Percentiles rank a stretch among this genome's conserved stretches.
Evolutionary conservation across 345 rosid genomes (phyloP).

Genomic region (Eutrema japonicum): DNA sequence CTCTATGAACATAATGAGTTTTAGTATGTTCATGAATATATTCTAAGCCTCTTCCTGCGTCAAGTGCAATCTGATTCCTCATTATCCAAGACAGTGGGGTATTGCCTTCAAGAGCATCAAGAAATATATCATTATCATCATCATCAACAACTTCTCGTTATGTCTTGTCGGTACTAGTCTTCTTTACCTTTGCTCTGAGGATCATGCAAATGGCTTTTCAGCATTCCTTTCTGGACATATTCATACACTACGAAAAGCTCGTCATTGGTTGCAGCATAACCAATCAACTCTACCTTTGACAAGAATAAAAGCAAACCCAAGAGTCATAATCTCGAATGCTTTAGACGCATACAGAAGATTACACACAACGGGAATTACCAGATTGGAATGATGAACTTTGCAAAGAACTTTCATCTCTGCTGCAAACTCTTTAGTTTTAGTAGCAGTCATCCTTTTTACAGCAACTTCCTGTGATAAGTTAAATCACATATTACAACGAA

Average conservation of each 20-base stretch:
- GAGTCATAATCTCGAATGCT: slow-evolving; percentile 42
- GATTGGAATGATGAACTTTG: slow-evolving; percentile 95
- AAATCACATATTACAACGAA: slow-evolving; percentile 18
- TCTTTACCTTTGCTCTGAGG: slow-evolving; percentile 82
- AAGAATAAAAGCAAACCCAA: slow-evolving; percentile 47
- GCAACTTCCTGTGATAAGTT: slow-evolving; percentile 75
- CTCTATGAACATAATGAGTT: slow-evolving; percentile 94
- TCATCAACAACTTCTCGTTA: slow-evolving; percentile 1
- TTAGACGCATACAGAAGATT: not conserved
- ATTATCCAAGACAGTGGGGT: slow-evolving; percentile 87
- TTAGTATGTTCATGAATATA: slow-evolving; percentile 97
- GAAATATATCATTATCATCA: slow-evolving; percentile 1
- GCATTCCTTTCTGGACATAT: slow-evolving; percentile 89
- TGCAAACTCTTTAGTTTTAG: slow-evolving; percentile 86
- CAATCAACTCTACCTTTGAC: slow-evolving; percentile 93
- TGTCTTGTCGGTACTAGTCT: slow-evolving; percentile 2
- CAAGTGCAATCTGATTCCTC: slow-evolving; percentile 91
- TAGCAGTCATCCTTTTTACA: slow-evolving; percentile 88
- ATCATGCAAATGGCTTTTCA: slow-evolving; percentile 83
- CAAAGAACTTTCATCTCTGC: slow-evolving; percentile 97
- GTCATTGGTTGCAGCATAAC: slow-evolving; percentile 74
- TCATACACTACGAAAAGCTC: slow-evolving; percentile 92
- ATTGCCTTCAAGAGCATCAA: slow-evolving; percentile 59
- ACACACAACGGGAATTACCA: slow-evolving; percentile 56
- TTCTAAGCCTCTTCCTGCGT: slow-evolving; percentile 92